These are phyloP conservation scores for Eremothecium coryli DNA, from an alignment of 1,139 yeast genomes.

Conservation along the genomic window DNA sequence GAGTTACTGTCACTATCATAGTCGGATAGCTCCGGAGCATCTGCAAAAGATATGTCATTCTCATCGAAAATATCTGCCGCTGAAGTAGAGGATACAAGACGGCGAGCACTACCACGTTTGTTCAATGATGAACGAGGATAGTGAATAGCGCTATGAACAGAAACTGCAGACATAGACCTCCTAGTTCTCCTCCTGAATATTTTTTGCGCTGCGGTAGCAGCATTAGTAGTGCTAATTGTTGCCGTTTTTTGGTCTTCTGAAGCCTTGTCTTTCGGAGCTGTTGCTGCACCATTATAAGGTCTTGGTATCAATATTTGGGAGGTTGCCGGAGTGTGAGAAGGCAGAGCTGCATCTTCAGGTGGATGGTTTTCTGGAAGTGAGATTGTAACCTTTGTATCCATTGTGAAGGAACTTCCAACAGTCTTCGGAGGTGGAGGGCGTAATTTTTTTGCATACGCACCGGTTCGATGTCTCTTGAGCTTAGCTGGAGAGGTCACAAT, in stretches of 20 bases:
- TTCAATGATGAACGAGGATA: constrained; percentile 37
- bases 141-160: constrained; percentile 17
- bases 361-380: neutral
- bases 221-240: constrained; percentile 7
- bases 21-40: constrained; percentile 50
- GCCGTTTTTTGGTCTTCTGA: constrained; percentile 12
- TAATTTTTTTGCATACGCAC: constrained; percentile 11
- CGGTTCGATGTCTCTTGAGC: constrained; percentile 15
- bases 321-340: constrained; percentile 36
- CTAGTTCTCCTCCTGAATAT: constrained; percentile 15
- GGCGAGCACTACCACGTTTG: constrained; percentile 50
- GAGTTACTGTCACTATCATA: constrained; percentile 33
- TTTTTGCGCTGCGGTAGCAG: constrained; percentile 11
- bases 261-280: constrained; percentile 11
- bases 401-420: constrained; percentile 2
- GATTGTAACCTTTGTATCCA: constrained; percentile 7
- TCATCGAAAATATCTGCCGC: constrained; percentile 53
- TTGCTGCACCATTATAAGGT: constrained; percentile 34
- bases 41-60: constrained; percentile 62
- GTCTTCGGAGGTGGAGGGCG: constrained; percentile 18
- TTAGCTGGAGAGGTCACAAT: constrained; percentile 12
- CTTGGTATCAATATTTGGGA: constrained; percentile 35
- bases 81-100: constrained; percentile 30
- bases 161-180: constrained; percentile 23
- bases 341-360: constrained; percentile 16